Evolutionary conservation across 768 basidiomycete genomes (phyloP), one percentile per base, ranked within the genome.

Genomic region (Trametes cinnabarina): DNA sequence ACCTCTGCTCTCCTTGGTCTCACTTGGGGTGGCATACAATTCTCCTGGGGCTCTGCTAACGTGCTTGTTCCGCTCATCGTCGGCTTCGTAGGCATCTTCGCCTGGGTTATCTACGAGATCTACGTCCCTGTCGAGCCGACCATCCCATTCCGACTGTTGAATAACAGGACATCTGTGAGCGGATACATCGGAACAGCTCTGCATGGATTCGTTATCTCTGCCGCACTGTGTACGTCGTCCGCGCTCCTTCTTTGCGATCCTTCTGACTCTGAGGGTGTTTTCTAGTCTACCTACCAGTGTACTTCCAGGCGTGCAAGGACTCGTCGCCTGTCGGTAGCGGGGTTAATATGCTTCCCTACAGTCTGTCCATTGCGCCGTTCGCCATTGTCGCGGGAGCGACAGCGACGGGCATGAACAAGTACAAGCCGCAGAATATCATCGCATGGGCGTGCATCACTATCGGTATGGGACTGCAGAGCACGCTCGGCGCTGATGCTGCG

Each of bases 251-350:
- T n/a, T n/a, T n/a, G n/a, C n/a, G n/a, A n/a, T n/a, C n/a, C n/a
- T n/a, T n/a, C n/a, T n/a, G n/a, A n/a, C n/a, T n/a, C n/a, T n/a
- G n/a, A n/a, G n/a, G n/a, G n/a, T n/a, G n/a, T n/a, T n/a, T n/a
- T n/a, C n/a, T 19, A 58, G 71, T 72, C 58, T 80, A 76, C 58
- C 57, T 80, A 0, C 76, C 77, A 9, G 74, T 78, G 12, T 80
- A 76, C 61, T 81, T 75, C 66, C 80, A 81, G 63, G 78, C 77
- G 0, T 74, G 71, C 55, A 72, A 72, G 54, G 71, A 65, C 12
- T 69, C 68, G 19, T 71, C 73, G 0, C 75, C 80, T 0, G 61
- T 77, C 44, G 67, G 65, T 0, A 71, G 72, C 5, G 75, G 76
- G 4, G 69, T 78, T 15, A 66, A 74, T 30, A 28, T 75, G 6